These are phyloP conservation scores for Irpex lacteus DNA, from an alignment of 1,284 basidiomycete genomes.

Conservation along the genomic window DNA sequence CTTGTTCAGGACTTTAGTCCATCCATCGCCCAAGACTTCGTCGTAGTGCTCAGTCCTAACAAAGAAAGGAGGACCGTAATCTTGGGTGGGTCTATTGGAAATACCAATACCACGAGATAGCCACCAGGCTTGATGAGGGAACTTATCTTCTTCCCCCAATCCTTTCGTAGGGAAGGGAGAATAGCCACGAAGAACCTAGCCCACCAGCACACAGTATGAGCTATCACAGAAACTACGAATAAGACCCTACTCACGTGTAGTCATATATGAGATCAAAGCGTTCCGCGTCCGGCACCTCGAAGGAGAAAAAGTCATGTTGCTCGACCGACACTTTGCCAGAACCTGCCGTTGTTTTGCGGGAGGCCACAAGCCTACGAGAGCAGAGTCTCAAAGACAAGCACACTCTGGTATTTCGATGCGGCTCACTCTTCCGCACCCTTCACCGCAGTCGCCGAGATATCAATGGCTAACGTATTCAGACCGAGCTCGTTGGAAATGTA, in stretches of 20 bases:
- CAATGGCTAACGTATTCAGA: slow-evolving; percentile 49
- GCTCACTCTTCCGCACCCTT: slow-evolving; percentile 46
- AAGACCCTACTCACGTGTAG: slow-evolving; percentile 53
- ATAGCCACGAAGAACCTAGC: slow-evolving; percentile 72
- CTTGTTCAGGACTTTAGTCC: slow-evolving; percentile 54
- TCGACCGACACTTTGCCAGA: slow-evolving; percentile 33
- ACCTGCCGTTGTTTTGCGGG: not conserved
- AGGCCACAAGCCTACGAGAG: slow-evolving; percentile 2
- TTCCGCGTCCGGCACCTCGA: slow-evolving; percentile 35
- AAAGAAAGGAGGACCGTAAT: slow-evolving; percentile 60
- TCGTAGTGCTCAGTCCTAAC: slow-evolving; percentile 59
- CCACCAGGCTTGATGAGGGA: slow-evolving; percentile 56
- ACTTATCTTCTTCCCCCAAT: slow-evolving; percentile 60
- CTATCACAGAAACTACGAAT: not conserved
- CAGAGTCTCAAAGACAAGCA: not conserved
- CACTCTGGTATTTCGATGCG: slow-evolving; percentile 12
- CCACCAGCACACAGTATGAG: not conserved
- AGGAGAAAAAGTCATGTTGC: slow-evolving; percentile 55
- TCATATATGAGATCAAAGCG: slow-evolving; percentile 62
- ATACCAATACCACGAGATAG: slow-evolving; percentile 58
- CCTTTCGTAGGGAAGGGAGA: slow-evolving; percentile 46
- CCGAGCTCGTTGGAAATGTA: slow-evolving; percentile 50
- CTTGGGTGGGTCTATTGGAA: slow-evolving; percentile 49
- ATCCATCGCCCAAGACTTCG: slow-evolving; percentile 48
- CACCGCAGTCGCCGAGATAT: slow-evolving; percentile 56